These are phyloP conservation scores for Fusarium circinatum DNA, from an alignment of 2,329 filamentous ascomycete species.

Conservation along the genomic window DNA sequence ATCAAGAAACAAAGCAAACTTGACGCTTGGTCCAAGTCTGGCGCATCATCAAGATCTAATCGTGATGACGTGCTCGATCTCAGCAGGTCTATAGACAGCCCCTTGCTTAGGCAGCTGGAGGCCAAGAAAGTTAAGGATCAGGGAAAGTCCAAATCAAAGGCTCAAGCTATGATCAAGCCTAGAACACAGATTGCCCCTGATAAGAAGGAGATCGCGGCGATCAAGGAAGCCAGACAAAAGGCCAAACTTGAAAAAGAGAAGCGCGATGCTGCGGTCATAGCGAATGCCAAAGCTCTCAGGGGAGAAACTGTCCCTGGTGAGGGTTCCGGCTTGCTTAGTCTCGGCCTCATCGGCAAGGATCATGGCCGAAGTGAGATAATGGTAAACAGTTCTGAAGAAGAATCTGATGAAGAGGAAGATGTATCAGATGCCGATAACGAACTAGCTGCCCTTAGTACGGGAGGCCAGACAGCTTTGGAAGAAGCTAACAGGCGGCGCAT, in stretches of 20 bases:
- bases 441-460: slow-evolving; percentile 59
- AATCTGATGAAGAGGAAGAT: slow-evolving; percentile 74
- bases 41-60: slow-evolving; percentile 50
- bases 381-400: slow-evolving; percentile 84
- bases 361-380: slow-evolving; percentile 88
- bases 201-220: slow-evolving; percentile 52
- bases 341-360: slow-evolving; percentile 81
- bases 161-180: slow-evolving; percentile 44
- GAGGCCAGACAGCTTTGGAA: slow-evolving; percentile 59
- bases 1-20: slow-evolving; percentile 68
- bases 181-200: slow-evolving; percentile 47
- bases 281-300: slow-evolving; percentile 66
- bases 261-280: slow-evolving; percentile 77
- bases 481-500: slow-evolving; percentile 59
- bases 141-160: slow-evolving; percentile 45
- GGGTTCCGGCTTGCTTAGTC: slow-evolving; percentile 79
- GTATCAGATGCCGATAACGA: slow-evolving; percentile 63
- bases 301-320: slow-evolving; percentile 66
- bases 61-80: slow-evolving; percentile 60
- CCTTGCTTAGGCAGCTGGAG: slow-evolving; percentile 59
- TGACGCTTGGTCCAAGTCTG: slow-evolving; percentile 71
- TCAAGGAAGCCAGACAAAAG: slow-evolving; percentile 78
- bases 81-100: slow-evolving; percentile 58
- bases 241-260: slow-evolving; percentile 80
- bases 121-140: slow-evolving; percentile 49